Conservation (phyloP, 192 early-diverging fungal species). For the Coemansia javaensis region DNA sequence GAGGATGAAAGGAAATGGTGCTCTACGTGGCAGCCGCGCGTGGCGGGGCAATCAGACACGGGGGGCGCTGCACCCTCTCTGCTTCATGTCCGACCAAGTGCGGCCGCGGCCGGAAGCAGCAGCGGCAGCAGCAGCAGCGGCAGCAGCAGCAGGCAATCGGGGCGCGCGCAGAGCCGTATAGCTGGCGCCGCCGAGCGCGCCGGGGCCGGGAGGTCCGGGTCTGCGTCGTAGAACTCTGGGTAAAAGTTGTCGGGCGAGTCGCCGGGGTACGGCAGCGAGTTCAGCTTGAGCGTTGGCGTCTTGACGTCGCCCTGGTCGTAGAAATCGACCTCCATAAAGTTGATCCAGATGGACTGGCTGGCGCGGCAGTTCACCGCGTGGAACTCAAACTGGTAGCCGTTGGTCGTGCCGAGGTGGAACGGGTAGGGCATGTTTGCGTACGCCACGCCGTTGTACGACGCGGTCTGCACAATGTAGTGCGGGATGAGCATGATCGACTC, state of each 20-base stretch:
- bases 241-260: conserved; percentile 30
- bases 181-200: conserved; percentile 2
- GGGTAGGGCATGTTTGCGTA: conserved; percentile 46
- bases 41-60: no score
- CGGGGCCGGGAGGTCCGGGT: conserved; percentile 8
- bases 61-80: no score
- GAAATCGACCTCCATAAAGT: conserved; percentile 51
- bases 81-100: no score
- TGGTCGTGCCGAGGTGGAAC: conserved; percentile 39
- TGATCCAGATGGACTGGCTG: conserved; percentile 49
- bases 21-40: no score
- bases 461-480: conserved; percentile 42
- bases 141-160: not conserved
- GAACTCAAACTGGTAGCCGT: conserved; percentile 39
- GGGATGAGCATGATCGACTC: conserved; percentile 46
- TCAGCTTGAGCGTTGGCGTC: conserved; percentile 36
- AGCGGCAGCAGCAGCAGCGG: no score
- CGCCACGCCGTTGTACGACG: conserved; percentile 18
- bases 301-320: conserved; percentile 46
- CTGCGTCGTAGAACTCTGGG: conserved; percentile 39
- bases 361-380: conserved; percentile 38
- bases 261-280: conserved; percentile 25
- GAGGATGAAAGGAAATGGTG: no score
- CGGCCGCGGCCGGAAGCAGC: no score
- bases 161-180: no score